Percentiles rank a stretch among this genome's conserved stretches.
phyloP scores from a whole-genome alignment of 202 grass and related monocot genomes.

The Digitaria exilis region DNA sequence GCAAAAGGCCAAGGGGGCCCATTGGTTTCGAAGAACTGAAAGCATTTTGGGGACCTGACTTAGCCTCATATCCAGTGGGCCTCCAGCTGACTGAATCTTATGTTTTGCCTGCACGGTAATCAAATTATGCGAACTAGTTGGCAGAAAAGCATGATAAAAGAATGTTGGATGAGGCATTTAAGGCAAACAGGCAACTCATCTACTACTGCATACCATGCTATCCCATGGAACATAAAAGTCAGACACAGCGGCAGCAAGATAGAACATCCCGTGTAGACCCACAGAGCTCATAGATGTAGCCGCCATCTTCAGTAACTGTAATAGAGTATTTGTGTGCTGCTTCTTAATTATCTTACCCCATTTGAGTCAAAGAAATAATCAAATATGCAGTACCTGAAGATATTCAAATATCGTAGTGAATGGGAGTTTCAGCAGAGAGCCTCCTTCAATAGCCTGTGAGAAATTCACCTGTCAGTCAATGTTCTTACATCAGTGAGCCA shows the following conservation, averaged over 20 bases:
- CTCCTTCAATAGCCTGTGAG: constrained; percentile 70
- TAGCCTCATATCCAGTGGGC: constrained; percentile 81
- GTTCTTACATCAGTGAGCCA: not conserved
- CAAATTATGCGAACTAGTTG: not conserved
- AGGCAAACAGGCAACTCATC: not conserved
- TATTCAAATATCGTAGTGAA: constrained; percentile 99
- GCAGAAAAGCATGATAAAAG: not conserved
- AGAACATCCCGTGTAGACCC: constrained; percentile 69
- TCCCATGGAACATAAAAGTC: constrained; percentile 97
- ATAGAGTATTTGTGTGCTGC: not conserved
- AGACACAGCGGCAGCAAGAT: constrained; percentile 92
- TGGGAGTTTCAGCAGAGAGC: constrained; percentile 83
- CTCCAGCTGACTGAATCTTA: constrained; percentile 91
- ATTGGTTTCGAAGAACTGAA: constrained; percentile 63
- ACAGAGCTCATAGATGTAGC: constrained; percentile 70
- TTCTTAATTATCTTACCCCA: not conserved
- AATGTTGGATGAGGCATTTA: not conserved
- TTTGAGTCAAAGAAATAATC: constrained; percentile 5
- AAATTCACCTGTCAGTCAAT: constrained; percentile 35
- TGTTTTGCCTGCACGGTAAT: constrained; percentile 69
- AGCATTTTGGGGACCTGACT: constrained; percentile 94
- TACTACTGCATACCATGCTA: constrained; percentile 64
- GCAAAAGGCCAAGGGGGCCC: constrained; percentile 81
- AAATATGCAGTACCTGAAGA: constrained; percentile 65
- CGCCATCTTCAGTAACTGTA: constrained; percentile 82